Conservation (phyloP, 208 protist genomes). For the Trichomonas vaginalis region DNA sequence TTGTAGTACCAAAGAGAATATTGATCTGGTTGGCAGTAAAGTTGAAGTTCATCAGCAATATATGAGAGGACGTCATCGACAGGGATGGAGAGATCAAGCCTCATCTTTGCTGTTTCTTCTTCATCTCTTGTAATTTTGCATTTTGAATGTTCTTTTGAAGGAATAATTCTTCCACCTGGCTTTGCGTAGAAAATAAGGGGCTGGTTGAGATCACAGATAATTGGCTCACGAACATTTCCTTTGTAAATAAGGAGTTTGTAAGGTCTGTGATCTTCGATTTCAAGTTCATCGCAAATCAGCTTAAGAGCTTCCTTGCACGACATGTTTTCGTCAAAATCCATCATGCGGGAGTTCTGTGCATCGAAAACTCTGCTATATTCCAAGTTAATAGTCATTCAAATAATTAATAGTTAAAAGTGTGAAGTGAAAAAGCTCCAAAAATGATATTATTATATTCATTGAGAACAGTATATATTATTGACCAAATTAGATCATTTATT, state of each 20-base stretch:
- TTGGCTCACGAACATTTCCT: not conserved
- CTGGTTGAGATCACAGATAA: not conserved
- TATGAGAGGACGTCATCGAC: not conserved
- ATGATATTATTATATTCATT: no score
- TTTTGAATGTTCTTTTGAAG: not conserved
- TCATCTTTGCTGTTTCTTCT: not conserved
- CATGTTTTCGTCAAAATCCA: no score
- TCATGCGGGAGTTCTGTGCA: no score
- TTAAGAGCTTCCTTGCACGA: no score
- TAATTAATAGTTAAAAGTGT: no score
- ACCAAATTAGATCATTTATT: no score
- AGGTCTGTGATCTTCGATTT: not conserved
- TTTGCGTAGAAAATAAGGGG: not conserved
- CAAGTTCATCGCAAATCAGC: no score
- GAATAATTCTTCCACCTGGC: not conserved
- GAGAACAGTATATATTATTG: no score
- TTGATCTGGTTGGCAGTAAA: not conserved
- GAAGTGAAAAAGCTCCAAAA: no score
- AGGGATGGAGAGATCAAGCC: not conserved
- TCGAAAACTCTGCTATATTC: no score
- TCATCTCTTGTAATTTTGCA: not conserved
- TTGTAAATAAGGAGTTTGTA: not conserved
- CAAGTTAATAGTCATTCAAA: no score
- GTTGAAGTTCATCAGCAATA: not conserved
- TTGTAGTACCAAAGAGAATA: not conserved